phyloP scores from a whole-genome alignment of 768 basidiomycete species.

The Arthromyces matolae region DNA sequence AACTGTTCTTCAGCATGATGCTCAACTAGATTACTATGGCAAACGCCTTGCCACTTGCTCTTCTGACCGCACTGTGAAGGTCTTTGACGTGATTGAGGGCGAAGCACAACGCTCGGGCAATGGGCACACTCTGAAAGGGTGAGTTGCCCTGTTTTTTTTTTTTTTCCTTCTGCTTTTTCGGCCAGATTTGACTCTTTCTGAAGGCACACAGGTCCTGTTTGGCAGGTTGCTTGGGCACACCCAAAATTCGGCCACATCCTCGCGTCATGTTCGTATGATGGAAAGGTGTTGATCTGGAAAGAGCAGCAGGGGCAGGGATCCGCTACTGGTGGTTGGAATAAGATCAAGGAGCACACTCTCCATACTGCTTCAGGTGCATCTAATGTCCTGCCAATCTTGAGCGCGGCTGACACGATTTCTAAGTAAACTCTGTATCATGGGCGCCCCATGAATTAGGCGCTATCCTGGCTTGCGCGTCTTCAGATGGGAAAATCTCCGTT shows the following conservation, averaged over 20 bases:
- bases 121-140: slow-evolving; percentile 83
- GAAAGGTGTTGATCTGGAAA: slow-evolving; percentile 98
- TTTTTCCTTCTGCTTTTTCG: not conserved
- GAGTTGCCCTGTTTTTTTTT: too few species aligned
- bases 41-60: slow-evolving; percentile 96
- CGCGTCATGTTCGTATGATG: slow-evolving; percentile 98
- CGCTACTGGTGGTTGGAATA: slow-evolving; percentile 72
- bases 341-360: slow-evolving; percentile 92
- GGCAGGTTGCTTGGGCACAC: slow-evolving; percentile 98
- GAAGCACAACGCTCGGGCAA: slow-evolving; percentile 60
- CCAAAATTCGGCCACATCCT: slow-evolving; percentile 96
- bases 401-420: not conserved
- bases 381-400: not conserved
- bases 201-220: slow-evolving; percentile 95
- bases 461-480: slow-evolving; percentile 94
- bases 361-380: slow-evolving; percentile 88
- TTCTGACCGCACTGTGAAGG: slow-evolving; percentile 90
- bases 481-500: slow-evolving; percentile 95
- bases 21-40: slow-evolving; percentile 96
- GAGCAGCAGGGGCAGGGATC: slow-evolving; percentile 67
- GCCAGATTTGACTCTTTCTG: slow-evolving; percentile 1
- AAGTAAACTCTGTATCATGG: slow-evolving; percentile 98
- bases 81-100: slow-evolving; percentile 92
- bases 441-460: slow-evolving; percentile 98
- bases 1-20: slow-evolving; percentile 76